Evolutionary conservation across 768 basidiomycete species (phyloP).

Genomic region (Russula sp.): DNA sequence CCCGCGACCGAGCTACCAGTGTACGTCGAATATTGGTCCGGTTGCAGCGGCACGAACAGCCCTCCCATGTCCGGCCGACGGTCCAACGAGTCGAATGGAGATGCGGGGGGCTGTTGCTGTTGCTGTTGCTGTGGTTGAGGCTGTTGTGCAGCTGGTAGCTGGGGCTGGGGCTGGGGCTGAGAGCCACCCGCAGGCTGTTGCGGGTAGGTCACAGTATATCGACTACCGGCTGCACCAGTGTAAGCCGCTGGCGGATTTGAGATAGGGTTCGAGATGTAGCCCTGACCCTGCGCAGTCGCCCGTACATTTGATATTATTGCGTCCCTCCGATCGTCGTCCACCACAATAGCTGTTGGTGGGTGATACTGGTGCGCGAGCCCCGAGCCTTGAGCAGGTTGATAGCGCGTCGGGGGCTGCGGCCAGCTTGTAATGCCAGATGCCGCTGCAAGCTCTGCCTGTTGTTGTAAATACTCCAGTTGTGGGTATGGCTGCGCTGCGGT

Average conservation of each 20-base stretch:
- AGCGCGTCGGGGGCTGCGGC: conserved; percentile 42
- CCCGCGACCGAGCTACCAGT: conserved; percentile 34
- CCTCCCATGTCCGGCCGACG: conserved; percentile 62
- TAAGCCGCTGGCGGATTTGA: conserved; percentile 78
- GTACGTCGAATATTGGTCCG: conserved; percentile 70
- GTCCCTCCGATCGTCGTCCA: conserved; percentile 70
- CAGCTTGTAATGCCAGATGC: conserved; percentile 59
- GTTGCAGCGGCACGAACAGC: conserved; percentile 79
- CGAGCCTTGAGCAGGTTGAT: conserved; percentile 61
- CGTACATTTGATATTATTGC: conserved; percentile 81
- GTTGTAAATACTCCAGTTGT: conserved; percentile 87
- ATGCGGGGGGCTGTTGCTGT: conserved; percentile 40
- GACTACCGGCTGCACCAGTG: conserved; percentile 52
- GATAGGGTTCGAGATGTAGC: conserved; percentile 46
- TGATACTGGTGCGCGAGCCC: conserved; percentile 66
- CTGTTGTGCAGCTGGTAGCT: conserved; percentile 32
- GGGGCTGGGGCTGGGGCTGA: conserved; percentile 33
- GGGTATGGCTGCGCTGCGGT: conserved; percentile 76
- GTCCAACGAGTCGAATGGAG: conserved; percentile 59
- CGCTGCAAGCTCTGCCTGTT: conserved; percentile 83
- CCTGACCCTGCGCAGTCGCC: conserved; percentile 48
- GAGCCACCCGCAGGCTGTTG: conserved; percentile 16
- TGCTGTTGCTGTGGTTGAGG: conserved; percentile 38
- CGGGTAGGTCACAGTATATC: conserved; percentile 58
- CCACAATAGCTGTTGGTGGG: conserved; percentile 57